Base-by-base conservation (phyloP, 192 early-diverging fungal genomes). In the Backusella luteola region DNA sequence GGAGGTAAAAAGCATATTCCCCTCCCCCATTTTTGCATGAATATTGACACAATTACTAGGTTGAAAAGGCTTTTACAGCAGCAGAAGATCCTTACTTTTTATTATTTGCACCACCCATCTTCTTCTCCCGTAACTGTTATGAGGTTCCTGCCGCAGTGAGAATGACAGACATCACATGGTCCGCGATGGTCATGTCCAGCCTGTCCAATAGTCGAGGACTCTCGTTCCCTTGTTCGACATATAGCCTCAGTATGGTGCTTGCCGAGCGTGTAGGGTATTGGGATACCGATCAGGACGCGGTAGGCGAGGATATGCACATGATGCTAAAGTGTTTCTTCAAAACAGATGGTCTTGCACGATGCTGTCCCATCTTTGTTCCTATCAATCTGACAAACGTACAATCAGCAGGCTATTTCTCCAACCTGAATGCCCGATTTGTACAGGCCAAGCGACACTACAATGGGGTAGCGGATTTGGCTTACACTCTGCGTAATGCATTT, bases 251-350 rank as follows among this genome's bases (percentile, higher is more conserved):
- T 8, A 90, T 94, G 91, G 88, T 92, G 46, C 83, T 94, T 17
- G 91, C 89, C 35, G 81, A 90, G 36, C 66, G 85, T 41, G 92
- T 94, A 63, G 87, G 88, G 46, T 93, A 91, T 77, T 94, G 93
- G 93, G 93, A 94, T 79, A 85, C 90, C 36, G 89, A 90, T 56
- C 86, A 89, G 26, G 92, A 94, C 82, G 86, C 91, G n/a, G 90
- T 93, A 41, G 93, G 92, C 29, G 93, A 94, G 79, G 93, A 94
- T 85, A 84, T 94, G 85, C 93, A 94, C 81, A 94, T 93, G 91
- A 91, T 90, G 87, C 81, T 94, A 34, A 93, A 93, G 81, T 92
- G 91, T 77, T 93, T 92, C 80, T 93, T 93, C 80, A 85, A 87
- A 71, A 93, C 93, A 14, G 78, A 84, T 36, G 93, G 93, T 11